Percentiles rank a stretch among this genome's conserved stretches.
Evolutionary conservation across 225 moss, liverwort and hornwort genomes (phyloP).

Genomic region (Lunularia cruciata): DNA sequence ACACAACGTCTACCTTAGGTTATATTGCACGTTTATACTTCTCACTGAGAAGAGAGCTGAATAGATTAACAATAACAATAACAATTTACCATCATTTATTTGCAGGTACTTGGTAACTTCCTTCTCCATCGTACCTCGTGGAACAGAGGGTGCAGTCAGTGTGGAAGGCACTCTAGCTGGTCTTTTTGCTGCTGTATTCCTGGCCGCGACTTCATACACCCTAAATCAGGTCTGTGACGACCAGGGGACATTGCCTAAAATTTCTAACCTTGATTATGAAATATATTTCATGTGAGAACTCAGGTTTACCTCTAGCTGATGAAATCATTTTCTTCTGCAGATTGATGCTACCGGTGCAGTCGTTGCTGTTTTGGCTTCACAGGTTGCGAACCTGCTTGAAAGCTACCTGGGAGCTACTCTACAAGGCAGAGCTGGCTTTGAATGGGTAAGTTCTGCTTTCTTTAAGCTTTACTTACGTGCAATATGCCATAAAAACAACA

Average conservation of each 20-base stretch:
- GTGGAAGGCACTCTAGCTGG: conserved; percentile 54
- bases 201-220: conserved; percentile 36
- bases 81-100: too few relatives aligned
- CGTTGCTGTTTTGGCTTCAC: conserved; percentile 76
- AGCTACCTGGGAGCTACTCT: conserved; percentile 88
- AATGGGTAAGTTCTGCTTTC: conserved; percentile 64
- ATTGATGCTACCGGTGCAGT: conserved; percentile 68
- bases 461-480: too few relatives aligned
- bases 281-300: not conserved
- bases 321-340: conserved; percentile 40
- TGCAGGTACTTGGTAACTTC: conserved; percentile 53
- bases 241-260: not conserved
- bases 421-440: conserved; percentile 79
- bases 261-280: not conserved
- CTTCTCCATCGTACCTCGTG: conserved; percentile 48
- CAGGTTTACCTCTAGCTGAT: not conserved
- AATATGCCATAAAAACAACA: too few relatives aligned
- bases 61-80: too few relatives aligned
- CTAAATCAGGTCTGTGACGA: conserved; percentile 42
- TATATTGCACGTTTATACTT: too few relatives aligned
- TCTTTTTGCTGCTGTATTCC: conserved; percentile 40
- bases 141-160: conserved; percentile 58
- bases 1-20: too few relatives aligned
- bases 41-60: too few relatives aligned
- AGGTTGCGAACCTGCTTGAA: conserved; percentile 89